Percentiles rank a stretch among this genome's conserved stretches.
Evolutionary conservation across 1,284 basidiomycete genomes (phyloP).

Genomic region (Pholiota adiposa): DNA sequence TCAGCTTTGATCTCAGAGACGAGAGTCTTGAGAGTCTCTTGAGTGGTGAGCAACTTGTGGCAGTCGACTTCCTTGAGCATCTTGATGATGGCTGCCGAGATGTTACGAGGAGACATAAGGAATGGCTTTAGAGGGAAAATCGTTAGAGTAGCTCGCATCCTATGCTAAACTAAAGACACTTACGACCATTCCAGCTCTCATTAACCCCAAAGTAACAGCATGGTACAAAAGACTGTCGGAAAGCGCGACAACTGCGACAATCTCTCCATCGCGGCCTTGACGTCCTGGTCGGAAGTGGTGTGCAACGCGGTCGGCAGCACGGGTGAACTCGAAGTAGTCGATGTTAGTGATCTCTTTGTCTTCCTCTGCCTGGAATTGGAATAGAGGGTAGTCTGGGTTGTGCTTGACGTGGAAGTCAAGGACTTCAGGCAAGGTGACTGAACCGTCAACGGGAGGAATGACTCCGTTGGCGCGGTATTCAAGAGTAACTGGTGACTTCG

Average conservation of each 20-base stretch:
- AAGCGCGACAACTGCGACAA: constrained; percentile 37
- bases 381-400: constrained; percentile 32
- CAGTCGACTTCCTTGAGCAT: constrained; percentile 30
- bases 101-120: constrained; percentile 32
- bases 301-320: constrained; percentile 37
- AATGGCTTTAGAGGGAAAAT: constrained; percentile 15
- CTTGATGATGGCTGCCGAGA: constrained; percentile 32
- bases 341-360: constrained; percentile 25
- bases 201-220: constrained; percentile 34
- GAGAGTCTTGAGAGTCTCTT: constrained; percentile 26
- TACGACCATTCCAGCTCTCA: constrained; percentile 35
- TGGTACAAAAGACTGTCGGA: constrained; percentile 40
- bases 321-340: constrained; percentile 32
- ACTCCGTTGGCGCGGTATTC: constrained; percentile 4
- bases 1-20: constrained; percentile 23
- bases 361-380: constrained; percentile 25
- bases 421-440: constrained; percentile 29
- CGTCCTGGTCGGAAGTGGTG: constrained; percentile 31
- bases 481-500: background rate
- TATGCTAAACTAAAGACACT: background rate
- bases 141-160: constrained; percentile 3
- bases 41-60: constrained; percentile 32
- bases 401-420: constrained; percentile 37
- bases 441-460: constrained; percentile 25
- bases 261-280: constrained; percentile 26